These are phyloP conservation scores for Dipodascopsis uninucleata DNA, from an alignment of 805 yeast species.

Conservation along the genomic window DNA sequence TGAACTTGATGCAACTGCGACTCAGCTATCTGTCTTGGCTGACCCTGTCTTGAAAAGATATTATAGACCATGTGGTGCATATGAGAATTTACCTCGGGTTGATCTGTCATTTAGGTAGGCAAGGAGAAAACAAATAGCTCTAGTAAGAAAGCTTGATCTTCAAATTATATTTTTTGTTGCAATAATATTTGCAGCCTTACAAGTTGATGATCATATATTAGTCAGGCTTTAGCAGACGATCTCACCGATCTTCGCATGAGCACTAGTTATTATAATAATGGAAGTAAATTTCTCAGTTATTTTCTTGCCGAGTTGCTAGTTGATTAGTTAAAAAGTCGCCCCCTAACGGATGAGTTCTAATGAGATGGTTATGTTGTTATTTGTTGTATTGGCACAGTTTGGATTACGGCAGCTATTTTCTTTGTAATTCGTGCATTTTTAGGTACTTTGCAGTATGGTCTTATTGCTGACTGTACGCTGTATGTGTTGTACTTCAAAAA, in stretches of 20 bases:
- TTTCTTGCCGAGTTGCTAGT: slow-evolving; percentile 58
- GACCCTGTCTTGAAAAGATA: slow-evolving; percentile 12
- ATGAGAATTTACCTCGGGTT: slow-evolving; percentile 39
- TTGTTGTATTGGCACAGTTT: slow-evolving; percentile 51
- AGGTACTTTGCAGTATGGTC: slow-evolving; percentile 59
- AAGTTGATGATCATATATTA: slow-evolving; percentile 52
- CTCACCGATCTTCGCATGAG: slow-evolving; percentile 48
- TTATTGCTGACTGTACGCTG: slow-evolving; percentile 53
- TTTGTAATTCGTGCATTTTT: slow-evolving; percentile 48
- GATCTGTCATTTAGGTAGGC: slow-evolving; percentile 60
- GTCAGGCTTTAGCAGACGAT: slow-evolving; percentile 55
- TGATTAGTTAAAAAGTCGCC: slow-evolving; percentile 57
- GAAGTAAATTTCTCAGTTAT: slow-evolving; percentile 54
- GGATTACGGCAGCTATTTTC: slow-evolving; percentile 44
- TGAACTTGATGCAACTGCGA: slow-evolving; percentile 12
- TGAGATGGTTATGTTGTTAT: slow-evolving; percentile 52
- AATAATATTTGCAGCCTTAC: slow-evolving; percentile 50
- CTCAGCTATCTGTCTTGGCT: slow-evolving; percentile 21
- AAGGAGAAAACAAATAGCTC: slow-evolving; percentile 44
- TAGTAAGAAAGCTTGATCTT: slow-evolving; percentile 7
- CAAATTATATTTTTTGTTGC: slow-evolving; percentile 8
- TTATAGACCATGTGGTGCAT: slow-evolving; percentile 13
- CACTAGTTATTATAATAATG: slow-evolving; percentile 54
- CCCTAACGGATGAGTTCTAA: slow-evolving; percentile 58
- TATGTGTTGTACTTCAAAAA: slow-evolving; percentile 63